These are phyloP conservation scores for Pseudogymnoascus destructans DNA, from an alignment of 2,329 filamentous ascomycete species.

Conservation along the genomic window DNA sequence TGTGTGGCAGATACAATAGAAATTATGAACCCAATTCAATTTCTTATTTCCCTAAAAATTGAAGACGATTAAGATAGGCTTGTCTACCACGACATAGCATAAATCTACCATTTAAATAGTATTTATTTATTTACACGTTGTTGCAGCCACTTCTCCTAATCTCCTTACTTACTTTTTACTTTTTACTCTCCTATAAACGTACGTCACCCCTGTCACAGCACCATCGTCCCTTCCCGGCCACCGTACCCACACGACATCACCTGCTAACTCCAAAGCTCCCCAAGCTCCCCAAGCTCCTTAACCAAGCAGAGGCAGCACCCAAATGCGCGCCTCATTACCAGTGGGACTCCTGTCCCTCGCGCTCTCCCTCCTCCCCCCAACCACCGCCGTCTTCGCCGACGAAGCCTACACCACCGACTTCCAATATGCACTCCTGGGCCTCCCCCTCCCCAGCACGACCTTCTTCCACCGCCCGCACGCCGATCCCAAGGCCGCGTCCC, in stretches of 20 bases:
- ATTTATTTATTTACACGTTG: neutral
- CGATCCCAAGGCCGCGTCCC: constrained; percentile 64
- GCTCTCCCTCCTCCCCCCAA: constrained; percentile 20
- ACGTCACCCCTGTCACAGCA: neutral
- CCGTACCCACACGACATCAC: constrained; percentile 5
- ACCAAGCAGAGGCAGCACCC: constrained; percentile 1
- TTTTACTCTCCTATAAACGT: neutral
- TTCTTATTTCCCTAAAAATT: neutral
- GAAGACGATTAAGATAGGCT: neutral
- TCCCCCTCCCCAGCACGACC: constrained; percentile 69
- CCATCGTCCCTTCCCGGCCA: neutral
- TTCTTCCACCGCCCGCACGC: constrained; percentile 86
- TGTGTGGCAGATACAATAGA: neutral
- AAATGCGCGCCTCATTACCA: constrained; percentile 15
- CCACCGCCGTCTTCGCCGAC: constrained; percentile 64
- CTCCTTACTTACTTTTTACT: too few relatives aligned
- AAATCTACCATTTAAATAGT: neutral
- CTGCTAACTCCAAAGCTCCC: neutral
- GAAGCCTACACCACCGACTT: constrained; percentile 89
- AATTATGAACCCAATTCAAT: neutral
- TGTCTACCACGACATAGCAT: neutral
- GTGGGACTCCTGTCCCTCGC: constrained; percentile 20
- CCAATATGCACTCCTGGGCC: constrained; percentile 77
- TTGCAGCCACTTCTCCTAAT: too few relatives aligned
- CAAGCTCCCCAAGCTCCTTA: neutral